These are phyloP conservation scores for Populus simonii DNA, from an alignment of 345 rosid species.

Conservation along the genomic window DNA sequence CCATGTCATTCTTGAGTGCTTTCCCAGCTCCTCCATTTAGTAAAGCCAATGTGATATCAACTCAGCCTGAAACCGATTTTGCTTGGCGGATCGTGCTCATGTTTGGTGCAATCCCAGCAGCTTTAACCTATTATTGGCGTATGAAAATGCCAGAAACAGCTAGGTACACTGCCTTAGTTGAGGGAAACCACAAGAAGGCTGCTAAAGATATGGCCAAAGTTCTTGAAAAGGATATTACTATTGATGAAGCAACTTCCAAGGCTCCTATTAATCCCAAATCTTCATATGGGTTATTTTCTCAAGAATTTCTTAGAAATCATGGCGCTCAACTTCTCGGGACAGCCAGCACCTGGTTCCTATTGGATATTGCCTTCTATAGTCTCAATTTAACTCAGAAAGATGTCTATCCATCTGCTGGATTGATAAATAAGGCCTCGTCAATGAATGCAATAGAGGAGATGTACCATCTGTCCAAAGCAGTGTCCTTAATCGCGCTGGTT, in stretches of 20 bases:
- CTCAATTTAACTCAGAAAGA: conserved; percentile 67
- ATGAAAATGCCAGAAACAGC: conserved; percentile 87
- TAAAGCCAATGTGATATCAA: conserved; percentile 32
- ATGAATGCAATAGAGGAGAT: conserved; percentile 70
- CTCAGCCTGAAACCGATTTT: conserved; percentile 56
- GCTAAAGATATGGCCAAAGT: conserved; percentile 72
- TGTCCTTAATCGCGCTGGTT: conserved; percentile 50
- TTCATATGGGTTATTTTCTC: conserved; percentile 41
- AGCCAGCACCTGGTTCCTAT: conserved; percentile 61
- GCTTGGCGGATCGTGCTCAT: conserved; percentile 74
- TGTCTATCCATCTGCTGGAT: conserved; percentile 53
- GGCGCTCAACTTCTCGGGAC: conserved; percentile 71
- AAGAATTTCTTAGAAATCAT: conserved; percentile 49
- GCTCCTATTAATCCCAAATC: conserved; percentile 7
- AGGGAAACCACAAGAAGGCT: conserved; percentile 58
- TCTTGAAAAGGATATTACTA: conserved; percentile 24
- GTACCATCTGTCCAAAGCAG: conserved; percentile 46
- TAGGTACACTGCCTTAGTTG: conserved; percentile 66
- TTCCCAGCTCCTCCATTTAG: conserved; percentile 24
- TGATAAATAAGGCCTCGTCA: conserved; percentile 38
- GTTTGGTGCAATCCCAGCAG: conserved; percentile 78
- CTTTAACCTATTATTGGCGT: conserved; percentile 69
- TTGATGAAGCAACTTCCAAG: conserved; percentile 8
- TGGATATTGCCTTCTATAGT: conserved; percentile 72
- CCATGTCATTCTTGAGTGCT: conserved; percentile 39